Evolutionary conservation across 768 basidiomycete species (phyloP), one percentile per base, ranked within the genome.

Genomic region (Leucocoprinus leucothites): DNA sequence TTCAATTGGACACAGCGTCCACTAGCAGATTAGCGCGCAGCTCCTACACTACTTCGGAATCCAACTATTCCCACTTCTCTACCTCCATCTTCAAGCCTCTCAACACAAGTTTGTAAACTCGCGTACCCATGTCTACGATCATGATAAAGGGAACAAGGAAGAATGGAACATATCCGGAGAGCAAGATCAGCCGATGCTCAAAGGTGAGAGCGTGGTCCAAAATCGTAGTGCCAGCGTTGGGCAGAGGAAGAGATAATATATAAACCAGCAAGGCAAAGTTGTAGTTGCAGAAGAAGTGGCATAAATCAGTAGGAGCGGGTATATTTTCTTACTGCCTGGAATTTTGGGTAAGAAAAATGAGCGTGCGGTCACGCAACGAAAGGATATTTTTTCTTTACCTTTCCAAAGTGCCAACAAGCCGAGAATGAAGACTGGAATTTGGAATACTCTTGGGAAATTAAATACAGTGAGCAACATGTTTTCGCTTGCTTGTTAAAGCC

Each of bases 261-360:
- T 80, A 73, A 11, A 75, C 68, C 46, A 94, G 65, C 88, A 91
- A 0, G 92, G 83, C 31, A 91, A 68, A 13, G 87, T 86, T 0
- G 91, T 92, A 0, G 90, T 94, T 0, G 81, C 76, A 2, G 90
- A 87, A 0, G 88, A 90, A 0, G 89, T 87, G 25, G 78, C 89
- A 68, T 94, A 94, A 25, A 86, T 66, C 8, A 88, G 72, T 13
- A 94, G 70, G 28, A 91, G 74, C 11, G 82, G 71, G 63, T 87
- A 88, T 43, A 86, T 78, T 13, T 68, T 67, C 6, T 67, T 74
- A 1, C 75, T 78, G 53, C 74, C 85, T 86, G 61, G 6, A 28
- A 9, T 11, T 9, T 24, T 45, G 36, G 44, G 9, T 13, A n/a
- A 9, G 8, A 42, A 9, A 3, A 34, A 22, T 21, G 24, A 51